Conservation (phyloP, 805 yeast genomes). For the Naumovozyma baii region DNA sequence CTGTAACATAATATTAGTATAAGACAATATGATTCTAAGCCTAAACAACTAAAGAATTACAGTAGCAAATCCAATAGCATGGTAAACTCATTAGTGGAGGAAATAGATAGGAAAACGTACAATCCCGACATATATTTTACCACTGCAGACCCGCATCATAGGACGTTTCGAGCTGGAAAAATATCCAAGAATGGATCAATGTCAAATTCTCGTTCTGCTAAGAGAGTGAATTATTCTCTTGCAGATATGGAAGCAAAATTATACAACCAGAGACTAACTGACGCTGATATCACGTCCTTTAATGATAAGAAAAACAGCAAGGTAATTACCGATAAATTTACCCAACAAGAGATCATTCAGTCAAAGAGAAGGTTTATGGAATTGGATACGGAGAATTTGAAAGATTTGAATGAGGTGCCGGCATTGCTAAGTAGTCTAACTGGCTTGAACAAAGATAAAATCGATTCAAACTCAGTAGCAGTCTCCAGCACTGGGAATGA, state of each 20-base stretch:
- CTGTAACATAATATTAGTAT: no score
- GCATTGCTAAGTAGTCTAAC: constrained; percentile 24
- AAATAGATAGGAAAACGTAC: constrained; percentile 25
- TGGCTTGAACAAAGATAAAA: constrained; percentile 25
- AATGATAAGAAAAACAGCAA: constrained; percentile 8
- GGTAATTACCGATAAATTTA: constrained; percentile 15
- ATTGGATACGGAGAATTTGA: constrained; percentile 25
- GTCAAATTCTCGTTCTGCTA: constrained; percentile 21
- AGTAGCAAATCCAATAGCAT: background rate
- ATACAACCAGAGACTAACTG: constrained; percentile 10
- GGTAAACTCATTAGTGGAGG: constrained; percentile 20
- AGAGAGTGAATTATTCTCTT: constrained; percentile 28
- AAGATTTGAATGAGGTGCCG: constrained; percentile 23
- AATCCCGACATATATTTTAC: constrained; percentile 29
- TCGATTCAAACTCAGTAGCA: constrained; percentile 16
- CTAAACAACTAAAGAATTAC: background rate
- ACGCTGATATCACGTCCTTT: constrained; percentile 4
- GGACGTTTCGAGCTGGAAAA: constrained; percentile 15
- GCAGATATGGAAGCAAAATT: constrained; percentile 28
- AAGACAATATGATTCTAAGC: no score
- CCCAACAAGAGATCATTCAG: constrained; percentile 24
- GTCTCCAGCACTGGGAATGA: constrained; percentile 5
- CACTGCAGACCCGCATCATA: constrained; percentile 14
- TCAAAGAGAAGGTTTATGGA: constrained; percentile 28
- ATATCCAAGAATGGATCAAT: constrained; percentile 10